phyloP scores from a whole-genome alignment of 2,329 filamentous ascomycete species.

The Leptosphaerulina australis region DNA sequence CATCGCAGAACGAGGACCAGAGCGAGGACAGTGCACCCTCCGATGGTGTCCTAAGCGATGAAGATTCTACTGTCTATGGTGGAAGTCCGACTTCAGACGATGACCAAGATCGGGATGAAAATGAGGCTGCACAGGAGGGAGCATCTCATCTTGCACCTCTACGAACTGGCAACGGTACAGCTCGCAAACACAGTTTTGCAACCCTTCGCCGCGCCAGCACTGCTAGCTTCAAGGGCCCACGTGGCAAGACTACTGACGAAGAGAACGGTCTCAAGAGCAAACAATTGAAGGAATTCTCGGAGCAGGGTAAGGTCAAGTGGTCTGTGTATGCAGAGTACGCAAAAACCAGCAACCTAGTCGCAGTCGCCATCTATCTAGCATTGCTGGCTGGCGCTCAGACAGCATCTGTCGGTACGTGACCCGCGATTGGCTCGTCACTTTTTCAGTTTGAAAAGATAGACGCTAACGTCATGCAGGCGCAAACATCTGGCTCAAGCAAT shows the following conservation, averaged over 20 bases:
- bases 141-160: conserved; percentile 76
- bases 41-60: conserved; percentile 67
- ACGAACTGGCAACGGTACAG: conserved; percentile 62
- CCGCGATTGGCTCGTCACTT: conserved; percentile 29
- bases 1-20: conserved; percentile 64
- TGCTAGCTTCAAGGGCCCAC: conserved; percentile 84
- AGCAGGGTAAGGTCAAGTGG: conserved; percentile 99
- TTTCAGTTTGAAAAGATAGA: conserved; percentile 22
- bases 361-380: conserved; percentile 79
- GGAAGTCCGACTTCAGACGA: conserved; percentile 57
- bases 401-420: conserved; percentile 72
- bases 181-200: conserved; percentile 70
- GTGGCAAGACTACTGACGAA: conserved; percentile 84
- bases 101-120: conserved; percentile 59
- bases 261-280: conserved; percentile 77
- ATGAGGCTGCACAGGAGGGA: conserved; percentile 69
- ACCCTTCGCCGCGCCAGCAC: conserved; percentile 90
- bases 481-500: conserved; percentile 91
- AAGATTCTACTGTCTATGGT: conserved; percentile 65
- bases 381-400: conserved; percentile 81
- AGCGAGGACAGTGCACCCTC: conserved; percentile 55
- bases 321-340: conserved; percentile 93
- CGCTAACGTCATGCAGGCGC: conserved; percentile 61
- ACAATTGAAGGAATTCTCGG: conserved; percentile 83
- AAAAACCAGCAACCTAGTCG: conserved; percentile 86